Percentiles rank a stretch among this genome's conserved stretches.
These are phyloP conservation scores for Oenanthe sinensis DNA, from an alignment of 129 eudicot species.

Conservation along the genomic window DNA sequence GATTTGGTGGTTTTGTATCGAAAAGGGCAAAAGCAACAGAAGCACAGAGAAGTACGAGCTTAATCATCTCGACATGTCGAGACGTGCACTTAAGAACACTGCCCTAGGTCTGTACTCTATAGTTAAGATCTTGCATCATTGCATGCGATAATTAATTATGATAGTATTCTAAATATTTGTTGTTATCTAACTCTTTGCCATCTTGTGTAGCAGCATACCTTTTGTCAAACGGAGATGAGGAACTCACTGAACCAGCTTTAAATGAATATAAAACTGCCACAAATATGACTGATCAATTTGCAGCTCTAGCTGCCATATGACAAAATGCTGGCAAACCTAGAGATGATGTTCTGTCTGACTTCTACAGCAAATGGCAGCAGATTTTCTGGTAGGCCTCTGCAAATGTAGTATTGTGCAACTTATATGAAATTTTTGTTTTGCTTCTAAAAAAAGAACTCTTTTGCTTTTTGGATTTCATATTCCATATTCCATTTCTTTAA, in stretches of 20 bases:
- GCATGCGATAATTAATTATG: not conserved
- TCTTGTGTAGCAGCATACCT: constrained; percentile 54
- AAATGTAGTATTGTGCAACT: no score
- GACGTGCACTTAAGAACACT: constrained; percentile 81
- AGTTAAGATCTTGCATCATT: no score
- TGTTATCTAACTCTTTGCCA: not conserved
- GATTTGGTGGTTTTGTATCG: no score
- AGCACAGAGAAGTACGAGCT: constrained; percentile 55
- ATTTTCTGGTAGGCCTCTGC: constrained; percentile 47
- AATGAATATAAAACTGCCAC: constrained; percentile 74
- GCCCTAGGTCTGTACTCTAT: constrained; percentile 50
- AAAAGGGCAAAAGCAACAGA: constrained; percentile 67
- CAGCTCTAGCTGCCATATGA: constrained; percentile 75
- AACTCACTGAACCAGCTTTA: constrained; percentile 58
- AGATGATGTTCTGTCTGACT: constrained; percentile 78
- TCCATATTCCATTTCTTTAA: no score
- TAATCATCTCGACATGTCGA: constrained; percentile 66
- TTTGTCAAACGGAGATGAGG: constrained; percentile 60
- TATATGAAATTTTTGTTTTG: no score
- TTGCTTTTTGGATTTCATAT: not conserved
- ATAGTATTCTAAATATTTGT: not conserved
- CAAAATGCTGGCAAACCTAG: constrained; percentile 75
- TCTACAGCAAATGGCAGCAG: constrained; percentile 90
- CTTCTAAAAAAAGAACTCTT: not conserved
- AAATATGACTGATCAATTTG: constrained; percentile 92